Evolutionary conservation across 2,329 filamentous ascomycete species (phyloP).

Genomic region (Trichoderma sp.): DNA sequence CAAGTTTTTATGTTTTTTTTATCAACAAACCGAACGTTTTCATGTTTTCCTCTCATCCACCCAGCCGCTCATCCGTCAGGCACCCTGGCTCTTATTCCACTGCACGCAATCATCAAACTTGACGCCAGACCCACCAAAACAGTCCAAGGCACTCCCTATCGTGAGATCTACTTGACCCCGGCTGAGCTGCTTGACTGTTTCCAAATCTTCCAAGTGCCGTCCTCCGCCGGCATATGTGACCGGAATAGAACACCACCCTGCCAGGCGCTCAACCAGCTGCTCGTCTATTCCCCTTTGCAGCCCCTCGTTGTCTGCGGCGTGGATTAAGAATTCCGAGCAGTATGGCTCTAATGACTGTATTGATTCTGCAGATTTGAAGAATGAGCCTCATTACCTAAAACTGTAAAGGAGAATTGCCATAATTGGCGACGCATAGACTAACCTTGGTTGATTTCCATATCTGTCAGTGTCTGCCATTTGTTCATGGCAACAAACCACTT

Average conservation of each 20-base stretch:
- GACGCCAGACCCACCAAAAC: conserved; percentile 87
- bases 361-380: conserved; percentile 58
- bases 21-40: conserved; percentile 10
- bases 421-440: conserved; percentile 30
- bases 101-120: conserved; percentile 84
- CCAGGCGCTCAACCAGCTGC: conserved; percentile 72
- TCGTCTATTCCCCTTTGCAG: conserved; percentile 90
- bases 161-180: conserved; percentile 84
- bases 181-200: conserved; percentile 78
- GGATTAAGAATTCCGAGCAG: conserved; percentile 95
- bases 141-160: conserved; percentile 93
- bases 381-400: background rate
- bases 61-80: background rate
- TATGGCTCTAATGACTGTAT: conserved; percentile 82
- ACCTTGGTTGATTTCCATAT: conserved; percentile 92
- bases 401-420: background rate
- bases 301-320: conserved; percentile 95
- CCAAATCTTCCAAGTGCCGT: conserved; percentile 76
- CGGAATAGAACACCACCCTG: conserved; percentile 86
- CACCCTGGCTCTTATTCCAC: conserved; percentile 68
- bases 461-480: conserved; percentile 97
- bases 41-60: background rate
- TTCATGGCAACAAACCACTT: conserved; percentile 98
- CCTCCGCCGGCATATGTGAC: conserved; percentile 98
- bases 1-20: background rate